Evolutionary conservation across 345 rosid genomes (phyloP).

Genomic region (Populus pruinosa): DNA sequence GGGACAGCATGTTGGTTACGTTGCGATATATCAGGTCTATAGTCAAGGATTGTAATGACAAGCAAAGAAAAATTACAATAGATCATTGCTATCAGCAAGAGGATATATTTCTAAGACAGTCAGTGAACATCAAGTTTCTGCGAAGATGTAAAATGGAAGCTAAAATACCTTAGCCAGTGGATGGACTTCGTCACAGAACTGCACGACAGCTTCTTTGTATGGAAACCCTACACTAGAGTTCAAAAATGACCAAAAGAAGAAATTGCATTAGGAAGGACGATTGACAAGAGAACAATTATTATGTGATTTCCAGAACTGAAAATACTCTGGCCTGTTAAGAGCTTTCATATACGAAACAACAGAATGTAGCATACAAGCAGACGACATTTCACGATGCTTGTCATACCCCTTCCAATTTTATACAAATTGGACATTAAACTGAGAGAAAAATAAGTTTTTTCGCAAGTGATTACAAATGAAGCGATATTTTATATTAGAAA

Average conservation of each 20-base stretch:
- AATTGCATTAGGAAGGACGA: neutral
- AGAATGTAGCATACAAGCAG: neutral
- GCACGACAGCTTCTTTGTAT: slow-evolving; percentile 50
- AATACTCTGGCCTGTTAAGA: neutral
- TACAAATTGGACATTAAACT: neutral
- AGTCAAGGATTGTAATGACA: neutral
- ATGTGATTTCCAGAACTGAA: neutral
- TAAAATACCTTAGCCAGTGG: slow-evolving; percentile 45
- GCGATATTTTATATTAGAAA: neutral
- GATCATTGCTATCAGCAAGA: neutral
- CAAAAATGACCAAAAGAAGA: slow-evolving; percentile 11
- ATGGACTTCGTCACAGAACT: slow-evolving; percentile 52
- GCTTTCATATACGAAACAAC: neutral
- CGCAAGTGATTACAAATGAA: neutral
- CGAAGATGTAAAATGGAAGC: slow-evolving; percentile 8
- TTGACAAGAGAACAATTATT: neutral
- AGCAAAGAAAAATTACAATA: neutral
- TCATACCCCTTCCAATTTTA: neutral
- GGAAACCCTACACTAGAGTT: slow-evolving; percentile 49
- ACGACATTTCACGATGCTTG: neutral
- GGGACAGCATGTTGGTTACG: neutral
- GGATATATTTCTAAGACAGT: neutral
- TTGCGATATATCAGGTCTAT: neutral
- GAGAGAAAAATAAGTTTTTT: neutral
- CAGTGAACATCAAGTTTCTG: neutral